Conservation (phyloP, 768 basidiomycete species). For the Suillus discolor region DNA sequence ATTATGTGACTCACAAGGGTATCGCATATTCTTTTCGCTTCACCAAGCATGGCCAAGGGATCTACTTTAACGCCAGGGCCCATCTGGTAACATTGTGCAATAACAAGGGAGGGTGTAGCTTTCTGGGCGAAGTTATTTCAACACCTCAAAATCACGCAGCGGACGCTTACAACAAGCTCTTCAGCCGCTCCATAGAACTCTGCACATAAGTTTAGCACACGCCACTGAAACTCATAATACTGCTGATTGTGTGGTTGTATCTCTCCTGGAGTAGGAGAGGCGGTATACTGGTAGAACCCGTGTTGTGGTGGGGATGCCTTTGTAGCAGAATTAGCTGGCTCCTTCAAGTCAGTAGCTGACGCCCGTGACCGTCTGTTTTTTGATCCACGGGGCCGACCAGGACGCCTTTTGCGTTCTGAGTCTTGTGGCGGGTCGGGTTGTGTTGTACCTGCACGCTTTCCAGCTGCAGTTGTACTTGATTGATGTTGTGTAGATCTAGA, state of each 20-base stretch:
- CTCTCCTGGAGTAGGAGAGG: slow-evolving; percentile 45
- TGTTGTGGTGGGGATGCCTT: slow-evolving; percentile 37
- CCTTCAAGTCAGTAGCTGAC: slow-evolving; percentile 29
- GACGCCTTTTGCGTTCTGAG: slow-evolving; percentile 62
- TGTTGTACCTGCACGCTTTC: slow-evolving; percentile 26
- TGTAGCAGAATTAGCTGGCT: slow-evolving; percentile 20
- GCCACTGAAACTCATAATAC: slow-evolving; percentile 88
- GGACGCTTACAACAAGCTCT: slow-evolving; percentile 68
- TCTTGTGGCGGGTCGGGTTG: slow-evolving; percentile 32
- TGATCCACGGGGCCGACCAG: slow-evolving; percentile 79
- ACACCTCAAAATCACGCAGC: slow-evolving; percentile 13
- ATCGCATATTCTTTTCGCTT: slow-evolving; percentile 80
- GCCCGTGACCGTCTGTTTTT: slow-evolving; percentile 64
- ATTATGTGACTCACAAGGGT: slow-evolving; percentile 52
- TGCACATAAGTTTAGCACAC: slow-evolving; percentile 76
- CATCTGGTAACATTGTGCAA: slow-evolving; percentile 81
- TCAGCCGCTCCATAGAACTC: slow-evolving; percentile 88
- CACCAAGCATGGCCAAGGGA: slow-evolving; percentile 70
- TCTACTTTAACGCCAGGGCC: slow-evolving; percentile 71
- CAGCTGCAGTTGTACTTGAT: slow-evolving; percentile 16
- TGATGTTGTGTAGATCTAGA: slow-evolving; percentile 23
- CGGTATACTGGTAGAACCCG: slow-evolving; percentile 48
- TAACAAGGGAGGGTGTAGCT: slow-evolving; percentile 65
- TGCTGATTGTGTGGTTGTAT: slow-evolving; percentile 70
- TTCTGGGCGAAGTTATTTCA: slow-evolving; percentile 36